A percentile compares a stretch with the other conserved stretches of the same genome.
Conservation (phyloP, 495 filamentous ascomycete species). For the Daldinia decipiens region DNA sequence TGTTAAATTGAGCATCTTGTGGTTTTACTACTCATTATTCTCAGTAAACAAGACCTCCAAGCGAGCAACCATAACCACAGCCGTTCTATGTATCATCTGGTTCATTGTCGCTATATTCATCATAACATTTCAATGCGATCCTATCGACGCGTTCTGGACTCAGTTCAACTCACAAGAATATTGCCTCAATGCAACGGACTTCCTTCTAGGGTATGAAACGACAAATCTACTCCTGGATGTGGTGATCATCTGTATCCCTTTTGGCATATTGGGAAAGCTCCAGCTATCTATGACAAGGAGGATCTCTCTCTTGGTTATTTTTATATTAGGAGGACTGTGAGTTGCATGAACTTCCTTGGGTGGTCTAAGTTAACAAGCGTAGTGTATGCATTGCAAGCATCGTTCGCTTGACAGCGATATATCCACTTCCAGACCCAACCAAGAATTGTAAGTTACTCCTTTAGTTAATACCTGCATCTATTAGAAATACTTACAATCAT, state of each 20-base stretch:
- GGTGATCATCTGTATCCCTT: background rate
- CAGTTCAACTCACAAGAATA: background rate
- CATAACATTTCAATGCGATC: background rate
- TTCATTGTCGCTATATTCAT: background rate
- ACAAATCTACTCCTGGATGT: background rate
- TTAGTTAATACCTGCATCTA: background rate
- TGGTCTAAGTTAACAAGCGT: background rate
- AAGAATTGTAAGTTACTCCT: background rate
- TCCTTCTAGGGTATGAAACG: background rate
- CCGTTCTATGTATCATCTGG: background rate
- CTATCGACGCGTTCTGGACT: background rate
- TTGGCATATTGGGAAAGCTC: background rate
- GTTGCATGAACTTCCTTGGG: background rate
- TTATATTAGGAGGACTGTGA: background rate
- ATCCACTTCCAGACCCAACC: background rate
- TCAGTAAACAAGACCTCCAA: background rate
- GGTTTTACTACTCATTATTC: conserved; percentile 1
- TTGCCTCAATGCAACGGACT: background rate
- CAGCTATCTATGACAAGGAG: background rate
- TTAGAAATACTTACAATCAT: background rate
- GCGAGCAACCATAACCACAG: background rate
- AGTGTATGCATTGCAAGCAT: background rate
- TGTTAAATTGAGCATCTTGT: conserved; percentile 2
- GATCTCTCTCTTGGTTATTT: background rate
- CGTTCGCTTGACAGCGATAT: background rate